Conservation (phyloP, 2,329 filamentous ascomycete species). For the Fusarium continuum region DNA sequence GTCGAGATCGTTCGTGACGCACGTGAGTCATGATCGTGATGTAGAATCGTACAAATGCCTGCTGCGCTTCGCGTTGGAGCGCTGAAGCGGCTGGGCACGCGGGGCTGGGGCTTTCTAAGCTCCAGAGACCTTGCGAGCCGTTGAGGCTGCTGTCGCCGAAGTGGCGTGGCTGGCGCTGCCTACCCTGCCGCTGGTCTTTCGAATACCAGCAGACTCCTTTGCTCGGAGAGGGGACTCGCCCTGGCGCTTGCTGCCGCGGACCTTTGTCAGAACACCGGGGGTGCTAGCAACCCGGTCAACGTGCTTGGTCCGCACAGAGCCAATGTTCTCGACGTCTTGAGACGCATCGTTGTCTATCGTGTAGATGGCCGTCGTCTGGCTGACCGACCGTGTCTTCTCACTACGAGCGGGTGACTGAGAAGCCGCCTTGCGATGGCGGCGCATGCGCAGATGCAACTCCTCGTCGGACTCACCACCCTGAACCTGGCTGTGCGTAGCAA, state of each 20-base stretch:
- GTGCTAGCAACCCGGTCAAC: conserved; percentile 65
- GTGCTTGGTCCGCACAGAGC: conserved; percentile 65
- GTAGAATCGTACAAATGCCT: conserved; percentile 37
- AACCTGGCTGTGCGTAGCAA: conserved; percentile 69
- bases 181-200: conserved; percentile 73
- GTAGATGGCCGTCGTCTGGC: conserved; percentile 78
- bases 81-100: conserved; percentile 34
- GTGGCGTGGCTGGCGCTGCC: conserved; percentile 63
- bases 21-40: conserved; percentile 56
- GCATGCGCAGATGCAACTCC: conserved; percentile 81
- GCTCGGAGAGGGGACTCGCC: conserved; percentile 60
- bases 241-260: conserved; percentile 68
- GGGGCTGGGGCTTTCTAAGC: conserved; percentile 44
- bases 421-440: conserved; percentile 69
- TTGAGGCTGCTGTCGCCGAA: conserved; percentile 54
- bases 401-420: conserved; percentile 69
- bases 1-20: conserved; percentile 53
- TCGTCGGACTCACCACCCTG: conserved; percentile 79
- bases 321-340: conserved; percentile 77
- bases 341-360: conserved; percentile 72
- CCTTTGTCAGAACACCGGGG: conserved; percentile 69
- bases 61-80: conserved; percentile 23
- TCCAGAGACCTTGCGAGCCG: conserved; percentile 64
- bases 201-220: conserved; percentile 64
- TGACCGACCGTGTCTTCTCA: conserved; percentile 75